Conservation (phyloP, 306 rosid species). For the Vigna mungo region DNA sequence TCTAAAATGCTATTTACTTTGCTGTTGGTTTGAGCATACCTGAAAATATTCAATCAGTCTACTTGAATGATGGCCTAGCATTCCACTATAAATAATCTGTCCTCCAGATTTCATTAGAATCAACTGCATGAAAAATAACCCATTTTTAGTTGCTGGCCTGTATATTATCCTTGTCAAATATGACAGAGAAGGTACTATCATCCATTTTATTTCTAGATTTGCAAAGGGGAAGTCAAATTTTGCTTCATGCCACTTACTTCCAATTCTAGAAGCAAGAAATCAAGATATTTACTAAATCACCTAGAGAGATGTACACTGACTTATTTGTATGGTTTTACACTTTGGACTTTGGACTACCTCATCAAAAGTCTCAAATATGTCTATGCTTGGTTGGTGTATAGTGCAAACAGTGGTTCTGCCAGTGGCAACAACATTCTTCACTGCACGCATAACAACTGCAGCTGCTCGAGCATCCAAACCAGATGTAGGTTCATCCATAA, state of each 20-base stretch:
- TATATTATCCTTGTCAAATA: slow-evolving; percentile 36
- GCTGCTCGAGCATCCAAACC: slow-evolving; percentile 88
- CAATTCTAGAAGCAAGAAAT: slow-evolving; percentile 11
- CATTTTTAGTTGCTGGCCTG: slow-evolving; percentile 34
- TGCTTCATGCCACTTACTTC: slow-evolving; percentile 29
- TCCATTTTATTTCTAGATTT: background rate
- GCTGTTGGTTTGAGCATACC: slow-evolving; percentile 51
- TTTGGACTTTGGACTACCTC: slow-evolving; percentile 60
- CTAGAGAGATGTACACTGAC: background rate
- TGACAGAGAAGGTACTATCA: slow-evolving; percentile 26
- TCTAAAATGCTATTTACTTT: slow-evolving; percentile 4
- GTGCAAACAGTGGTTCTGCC: slow-evolving; percentile 87
- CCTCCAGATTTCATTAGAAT: slow-evolving; percentile 83
- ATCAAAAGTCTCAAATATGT: slow-evolving; percentile 80
- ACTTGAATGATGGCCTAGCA: slow-evolving; percentile 67
- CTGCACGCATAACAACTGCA: slow-evolving; percentile 86
- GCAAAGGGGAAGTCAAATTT: background rate
- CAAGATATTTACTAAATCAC: slow-evolving; percentile 15
- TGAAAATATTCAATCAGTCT: slow-evolving; percentile 71
- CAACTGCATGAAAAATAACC: slow-evolving; percentile 62
- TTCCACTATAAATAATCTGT: slow-evolving; percentile 68
- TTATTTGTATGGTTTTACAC: background rate
- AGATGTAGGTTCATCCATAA: slow-evolving; percentile 91
- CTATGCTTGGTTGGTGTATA: slow-evolving; percentile 85
- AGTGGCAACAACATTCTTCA: slow-evolving; percentile 74